Evolutionary conservation across 257 asterid genomes (phyloP), one percentile per base, ranked within the genome.

Genomic region (Nicotiana knightiana): DNA sequence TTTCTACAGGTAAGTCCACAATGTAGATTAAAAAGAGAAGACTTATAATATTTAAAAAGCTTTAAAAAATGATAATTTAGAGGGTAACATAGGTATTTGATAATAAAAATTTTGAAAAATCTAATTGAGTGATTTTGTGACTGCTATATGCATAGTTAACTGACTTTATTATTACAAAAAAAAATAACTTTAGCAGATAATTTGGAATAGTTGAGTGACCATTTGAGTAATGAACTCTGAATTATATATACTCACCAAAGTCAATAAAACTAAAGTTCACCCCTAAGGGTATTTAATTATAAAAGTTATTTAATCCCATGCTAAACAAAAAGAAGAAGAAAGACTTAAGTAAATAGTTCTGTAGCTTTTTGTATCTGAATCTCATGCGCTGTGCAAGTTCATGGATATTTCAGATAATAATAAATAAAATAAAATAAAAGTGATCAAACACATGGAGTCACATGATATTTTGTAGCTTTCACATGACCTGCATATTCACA

Each of bases 371-470:
- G 8, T 73, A n/a, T 16, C 39, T 46, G 61, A 24, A 48, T 46
- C 15, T 48, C 79, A 71, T 71, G 79, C 24, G 61, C 61, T 33
- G 48, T 5, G 61, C 48, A 37, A 46, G 79, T 71, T 46, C n/a
- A 2, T 54, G 24, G 18, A 26, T 11, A 63, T 62, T 62, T 62
- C 67, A 62, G 18, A 11, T 62, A 1, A 61, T n/a, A 5, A 39
- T 39, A 16, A 11, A 43, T 46, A n/a, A n/a, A 57, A 4, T 10
- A 70, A 39, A 43, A 39, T 68, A 24, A 43, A 70, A 70, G 6
- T 11, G 18, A 39, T 6, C 48, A 43, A 65, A 76, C 87, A 81
- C 85, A 76, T 81, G 87, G 80, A 76, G 64, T 65, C 82, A 77
- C 85, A 82, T 76, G 82, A 76, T 64, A 10, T 17, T 18, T 37